Base-by-base conservation (phyloP, 768 basidiomycete genomes). In the Russula virescens region DNA sequence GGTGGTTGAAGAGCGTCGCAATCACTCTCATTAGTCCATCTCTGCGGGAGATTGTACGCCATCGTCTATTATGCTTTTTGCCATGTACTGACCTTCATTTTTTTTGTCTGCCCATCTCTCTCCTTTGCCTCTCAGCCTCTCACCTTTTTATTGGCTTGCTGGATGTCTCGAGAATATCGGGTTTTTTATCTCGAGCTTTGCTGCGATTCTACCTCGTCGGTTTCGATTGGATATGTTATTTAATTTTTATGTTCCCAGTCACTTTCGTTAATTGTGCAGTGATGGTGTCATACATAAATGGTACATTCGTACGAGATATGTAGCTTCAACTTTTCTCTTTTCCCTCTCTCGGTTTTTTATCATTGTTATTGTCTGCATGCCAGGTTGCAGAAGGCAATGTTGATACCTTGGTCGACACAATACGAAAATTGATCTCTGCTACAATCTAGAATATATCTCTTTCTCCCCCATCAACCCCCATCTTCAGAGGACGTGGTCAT, bases 1-100 rank as follows among this genome's bases (percentile, higher is more conserved):
- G 31, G 85, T 86, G 8, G 81, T 91, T 4, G 81, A 83, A 42
- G 93, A 96, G 75, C 75, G 75, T 71, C 51, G 79, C 73, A 59
- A 69, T 67, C 64, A 72, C 5, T 46, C 64, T 18, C 35, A 55
- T 13, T 60, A 40, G 58, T 46, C 21, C 51, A 35, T 40, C 40
- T 2, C 40, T 2, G 11, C 28, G 10, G 31, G 8, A 10, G 3
- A 23, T 19, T 38, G 5, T 5, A 6, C 23, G 21, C 18, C 28
- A 21, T 28, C 26, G n/a, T 25, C 10, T 52, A 38, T 43, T 31
- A 31, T 43, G 21, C 34, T 25, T 8, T 31, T 31, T 53, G 34
- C 46, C 55, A 28, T 62, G 23, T 63, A 59, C 47, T 63, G 51
- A 59, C 40, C 9, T 23, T 19, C 11, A 13, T 38, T 38, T 35